Conservation (phyloP, 768 basidiomycete species). For the Chiua virens region DNA sequence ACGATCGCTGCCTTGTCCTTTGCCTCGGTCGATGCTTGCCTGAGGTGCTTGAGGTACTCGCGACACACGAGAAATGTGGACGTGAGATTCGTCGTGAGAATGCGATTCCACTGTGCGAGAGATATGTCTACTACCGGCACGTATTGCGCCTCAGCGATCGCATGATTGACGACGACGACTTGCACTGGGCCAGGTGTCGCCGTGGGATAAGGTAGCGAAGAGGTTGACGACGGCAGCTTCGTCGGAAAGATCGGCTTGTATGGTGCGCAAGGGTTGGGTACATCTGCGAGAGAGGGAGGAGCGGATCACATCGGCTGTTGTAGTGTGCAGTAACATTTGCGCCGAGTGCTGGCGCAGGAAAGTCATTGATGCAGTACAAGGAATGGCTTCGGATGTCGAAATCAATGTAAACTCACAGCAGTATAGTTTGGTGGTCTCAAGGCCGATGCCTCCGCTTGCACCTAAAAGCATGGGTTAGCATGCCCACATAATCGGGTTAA, state of each 20-base stretch:
- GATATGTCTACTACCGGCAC: conserved; percentile 57
- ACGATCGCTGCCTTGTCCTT: conserved; percentile 60
- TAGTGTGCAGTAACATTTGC: conserved; percentile 71
- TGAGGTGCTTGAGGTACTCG: conserved; percentile 54
- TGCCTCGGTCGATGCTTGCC: conserved; percentile 31
- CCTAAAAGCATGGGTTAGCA: conserved; percentile 35
- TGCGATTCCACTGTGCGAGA: conserved; percentile 60
- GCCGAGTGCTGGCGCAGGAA: conserved; percentile 51
- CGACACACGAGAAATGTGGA: conserved; percentile 62
- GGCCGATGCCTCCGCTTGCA: conserved; percentile 72
- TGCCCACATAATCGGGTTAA: background rate
- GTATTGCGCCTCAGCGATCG: conserved; percentile 40
- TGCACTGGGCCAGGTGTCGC: conserved; percentile 45
- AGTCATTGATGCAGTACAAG: background rate
- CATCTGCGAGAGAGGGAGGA: conserved; percentile 40
- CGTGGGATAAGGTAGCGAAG: conserved; percentile 39
- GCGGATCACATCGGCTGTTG: conserved; percentile 46
- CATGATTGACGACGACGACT: conserved; percentile 64
- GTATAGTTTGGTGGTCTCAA: conserved; percentile 55
- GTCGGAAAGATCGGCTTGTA: conserved; percentile 54
- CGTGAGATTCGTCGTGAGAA: conserved; percentile 60
- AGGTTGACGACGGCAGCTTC: conserved; percentile 52
- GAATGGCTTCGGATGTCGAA: too few species aligned
- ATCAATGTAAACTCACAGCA: conserved; percentile 40
- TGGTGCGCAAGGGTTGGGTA: conserved; percentile 33